Conservation (phyloP, 2,329 filamentous ascomycete genomes). For the Alternaria burnsii region DNA sequence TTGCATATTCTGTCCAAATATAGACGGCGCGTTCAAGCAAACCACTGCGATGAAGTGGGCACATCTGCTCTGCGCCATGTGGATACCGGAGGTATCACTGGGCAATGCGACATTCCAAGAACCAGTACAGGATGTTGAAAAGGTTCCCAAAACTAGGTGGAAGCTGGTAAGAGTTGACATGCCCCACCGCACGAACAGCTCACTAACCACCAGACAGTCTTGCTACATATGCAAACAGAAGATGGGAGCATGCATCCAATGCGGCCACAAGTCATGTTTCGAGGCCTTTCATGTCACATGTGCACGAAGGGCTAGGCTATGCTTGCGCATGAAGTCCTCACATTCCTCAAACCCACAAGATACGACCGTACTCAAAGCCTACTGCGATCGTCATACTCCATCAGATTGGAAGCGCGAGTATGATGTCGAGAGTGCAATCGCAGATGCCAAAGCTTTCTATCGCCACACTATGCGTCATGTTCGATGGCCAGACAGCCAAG, state of each 20-base stretch:
- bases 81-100: slow-evolving; percentile 96
- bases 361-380: slow-evolving; percentile 86
- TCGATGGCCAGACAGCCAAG: slow-evolving; percentile 91
- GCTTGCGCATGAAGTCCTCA: slow-evolving; percentile 94
- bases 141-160: slow-evolving; percentile 94
- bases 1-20: slow-evolving; percentile 98
- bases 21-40: slow-evolving; percentile 97
- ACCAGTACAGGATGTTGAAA: slow-evolving; percentile 96
- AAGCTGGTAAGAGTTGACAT: slow-evolving; percentile 64
- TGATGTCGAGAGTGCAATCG: slow-evolving; percentile 79
- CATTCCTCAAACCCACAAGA: slow-evolving; percentile 81
- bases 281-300: slow-evolving; percentile 98
- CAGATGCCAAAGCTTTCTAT: slow-evolving; percentile 87
- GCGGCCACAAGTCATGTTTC: slow-evolving; percentile 96
- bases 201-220: slow-evolving; percentile 53
- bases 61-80: slow-evolving; percentile 94
- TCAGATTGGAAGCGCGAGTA: slow-evolving; percentile 88
- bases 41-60: slow-evolving; percentile 97
- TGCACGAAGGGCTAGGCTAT: slow-evolving; percentile 84
- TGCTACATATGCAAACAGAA: slow-evolving; percentile 98
- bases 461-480: slow-evolving; percentile 86
- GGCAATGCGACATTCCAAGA: slow-evolving; percentile 99
- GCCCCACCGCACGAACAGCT: not conserved
- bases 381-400: slow-evolving; percentile 94
- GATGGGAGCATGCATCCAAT: slow-evolving; percentile 99